Base-by-base conservation (phyloP, 805 yeast species). In the Candida nonsorbophila region DNA sequence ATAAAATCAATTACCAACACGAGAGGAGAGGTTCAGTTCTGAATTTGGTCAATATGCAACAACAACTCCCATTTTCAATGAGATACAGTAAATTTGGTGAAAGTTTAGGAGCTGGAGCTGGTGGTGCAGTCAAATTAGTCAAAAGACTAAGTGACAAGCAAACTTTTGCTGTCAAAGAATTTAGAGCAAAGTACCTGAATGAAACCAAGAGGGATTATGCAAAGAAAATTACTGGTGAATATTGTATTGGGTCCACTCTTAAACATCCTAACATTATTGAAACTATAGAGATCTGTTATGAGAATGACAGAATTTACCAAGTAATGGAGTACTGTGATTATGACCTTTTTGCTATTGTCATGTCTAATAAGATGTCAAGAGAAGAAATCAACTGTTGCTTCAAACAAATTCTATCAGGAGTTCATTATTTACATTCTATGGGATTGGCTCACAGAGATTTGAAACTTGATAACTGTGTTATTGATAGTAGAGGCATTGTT, bases 241-340 rank as follows among this genome's bases (percentile, higher is more conserved):
- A 80, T 52, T 81, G 92, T 57, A 82, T 84, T 34, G 94, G 94
- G 10, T 77, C 85, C 14, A 81, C 90, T 13, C 62, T 84, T 35
- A 82, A 79, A 42, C 92, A 84, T 56, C 86, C 90, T 30, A 83
- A 84, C 52, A 73, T 84, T 38, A 82, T 84, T 43, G 76, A 81
- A 47, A 83, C 92, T 3, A 62, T 83, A 42, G 94, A 84, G 56
- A 84, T 59, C 62, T 77, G 84, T 30, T 75, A 74, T 38, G 81
- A 47, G 74, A 86, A 53, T 44, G 76, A 73, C 42, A 78, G 83
- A 69, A 82, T 40, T 79, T 79, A 61, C 30, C 95, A 90, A 55
- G 86, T 92, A 30, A 87, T 92, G 97, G 98, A 92, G 58, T 90
- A 79, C 53, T 84, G 95, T 45, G 85, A 94, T 6, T 71, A 77